Evolutionary conservation across 2,329 filamentous ascomycete species (phyloP).

Genomic region (Torrubiella hemipterigena): DNA sequence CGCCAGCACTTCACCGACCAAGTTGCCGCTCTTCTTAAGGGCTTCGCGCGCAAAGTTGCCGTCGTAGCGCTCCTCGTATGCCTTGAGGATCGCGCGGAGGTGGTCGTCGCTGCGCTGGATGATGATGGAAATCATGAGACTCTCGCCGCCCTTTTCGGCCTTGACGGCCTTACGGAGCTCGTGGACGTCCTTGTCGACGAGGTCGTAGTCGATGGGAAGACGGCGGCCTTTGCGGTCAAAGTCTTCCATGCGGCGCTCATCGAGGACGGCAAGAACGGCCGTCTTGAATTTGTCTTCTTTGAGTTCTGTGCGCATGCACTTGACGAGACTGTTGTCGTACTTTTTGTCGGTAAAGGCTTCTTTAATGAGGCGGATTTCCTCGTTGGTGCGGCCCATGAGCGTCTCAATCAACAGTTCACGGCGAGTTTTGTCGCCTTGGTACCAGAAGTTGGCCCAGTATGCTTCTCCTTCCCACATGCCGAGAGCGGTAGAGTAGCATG

Average conservation of each 20-base stretch:
- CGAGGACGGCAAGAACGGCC: slow-evolving; percentile 72
- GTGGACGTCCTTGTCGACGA: slow-evolving; percentile 61
- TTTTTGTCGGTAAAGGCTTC: slow-evolving; percentile 84
- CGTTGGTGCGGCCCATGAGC: slow-evolving; percentile 79
- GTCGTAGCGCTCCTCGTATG: slow-evolving; percentile 62
- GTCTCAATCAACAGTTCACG: slow-evolving; percentile 87
- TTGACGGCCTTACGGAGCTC: slow-evolving; percentile 57
- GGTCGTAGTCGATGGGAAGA: slow-evolving; percentile 42
- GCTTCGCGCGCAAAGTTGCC: slow-evolving; percentile 83
- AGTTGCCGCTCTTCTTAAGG: slow-evolving; percentile 76
- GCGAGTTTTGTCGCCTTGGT: slow-evolving; percentile 73
- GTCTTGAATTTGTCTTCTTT: slow-evolving; percentile 94
- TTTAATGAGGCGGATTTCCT: slow-evolving; percentile 81
- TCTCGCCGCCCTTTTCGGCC: slow-evolving; percentile 73
- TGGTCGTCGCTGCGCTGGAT: slow-evolving; percentile 71
- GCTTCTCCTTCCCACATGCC: slow-evolving; percentile 88
- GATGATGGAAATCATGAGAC: slow-evolving; percentile 75
- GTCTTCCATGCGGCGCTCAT: slow-evolving; percentile 77
- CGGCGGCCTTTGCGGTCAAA: slow-evolving; percentile 50
- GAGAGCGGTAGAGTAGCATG: slow-evolving; percentile 78
- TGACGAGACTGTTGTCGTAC: slow-evolving; percentile 67
- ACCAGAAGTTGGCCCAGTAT: slow-evolving; percentile 98
- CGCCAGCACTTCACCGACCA: slow-evolving; percentile 87
- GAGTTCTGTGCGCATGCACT: slow-evolving; percentile 85
- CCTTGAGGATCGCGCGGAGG: slow-evolving; percentile 63